Evolutionary conservation across 208 protist species (phyloP), one percentile per base, ranked within the genome.

Genomic region (Trypanosomatidae sp.): DNA sequence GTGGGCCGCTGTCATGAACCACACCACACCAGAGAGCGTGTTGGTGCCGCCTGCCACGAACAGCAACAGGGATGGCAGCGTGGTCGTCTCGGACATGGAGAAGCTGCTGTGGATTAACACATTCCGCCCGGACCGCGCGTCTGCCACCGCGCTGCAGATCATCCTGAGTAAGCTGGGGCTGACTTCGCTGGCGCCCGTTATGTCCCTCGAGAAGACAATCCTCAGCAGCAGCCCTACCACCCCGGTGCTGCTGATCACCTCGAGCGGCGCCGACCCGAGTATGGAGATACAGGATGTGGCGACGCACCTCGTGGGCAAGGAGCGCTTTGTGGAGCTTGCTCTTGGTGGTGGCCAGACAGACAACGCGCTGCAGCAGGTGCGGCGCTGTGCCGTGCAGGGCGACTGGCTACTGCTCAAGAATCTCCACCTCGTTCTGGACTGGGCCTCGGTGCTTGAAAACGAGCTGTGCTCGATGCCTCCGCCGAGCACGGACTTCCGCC

Each of bases 371-470:
- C 66, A 86, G 77, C 87, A 95, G 69, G 50, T 99, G 70, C 85
- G 86, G n/a, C 83, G 90, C 44, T 93, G 90, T 71, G 91, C 95
- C 41, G 84, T 74, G 58, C 83, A 93, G 44, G 97, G 97, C 41
- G 82, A 92, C 65, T 99, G 96, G 96, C 73, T 99, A 17, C 95
- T 97, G 71, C 81, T 99, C 17, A 99, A 99, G 87, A 99, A 99
- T 78, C 74, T 99, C 22, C 98, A 99, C 83, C 82, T 99, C 1
- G 97, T 99, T n/a, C 81, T 97, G 15, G 82, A 86, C 70, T 99
- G 98, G 97, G 87, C 98, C 17, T 80, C 90, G 0, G 77, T 89
- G 41, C 84, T 99, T 10, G 97, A 99, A 74, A 98, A 99, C 75
- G 91, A 97, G 76, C 77, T 99, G 41, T 89, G 87, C 67, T 64